Conservation (phyloP, 2,329 filamentous ascomycete genomes). For the Colletotrichum gloeosporioides region DNA sequence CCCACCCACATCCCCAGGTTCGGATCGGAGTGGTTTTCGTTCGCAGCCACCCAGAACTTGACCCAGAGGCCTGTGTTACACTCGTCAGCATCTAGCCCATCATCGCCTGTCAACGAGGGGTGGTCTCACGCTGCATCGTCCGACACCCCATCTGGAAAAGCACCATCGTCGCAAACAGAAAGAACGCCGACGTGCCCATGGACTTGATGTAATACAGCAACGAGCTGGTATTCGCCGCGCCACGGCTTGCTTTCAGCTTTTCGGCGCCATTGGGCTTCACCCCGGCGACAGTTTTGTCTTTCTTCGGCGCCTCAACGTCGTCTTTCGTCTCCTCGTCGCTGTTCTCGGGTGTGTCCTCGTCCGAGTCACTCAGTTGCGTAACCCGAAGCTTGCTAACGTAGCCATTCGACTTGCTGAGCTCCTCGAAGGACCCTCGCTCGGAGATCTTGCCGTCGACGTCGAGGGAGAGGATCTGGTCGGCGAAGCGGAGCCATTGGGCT, state of each 20-base stretch:
- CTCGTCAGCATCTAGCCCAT: not conserved
- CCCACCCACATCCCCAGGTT: not conserved
- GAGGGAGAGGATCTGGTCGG: conserved; percentile 1
- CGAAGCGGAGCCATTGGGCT: conserved; percentile 4
- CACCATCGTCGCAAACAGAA: not conserved
- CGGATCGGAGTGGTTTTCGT: not conserved
- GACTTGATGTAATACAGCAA: conserved; percentile 8
- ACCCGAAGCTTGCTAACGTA: not conserved
- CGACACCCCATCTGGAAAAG: not conserved
- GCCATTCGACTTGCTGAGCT: not conserved
- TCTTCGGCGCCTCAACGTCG: not conserved
- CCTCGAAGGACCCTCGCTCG: not conserved
- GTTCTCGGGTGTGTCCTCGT: not conserved
- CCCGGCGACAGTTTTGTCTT: fast-evolving
- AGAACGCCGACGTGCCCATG: not conserved
- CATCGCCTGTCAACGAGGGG: not conserved
- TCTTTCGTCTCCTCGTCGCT: not conserved
- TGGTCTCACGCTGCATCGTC: not conserved
- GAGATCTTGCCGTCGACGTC: not conserved
- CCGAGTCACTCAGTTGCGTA: not conserved
- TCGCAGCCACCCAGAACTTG: conserved; percentile 9
- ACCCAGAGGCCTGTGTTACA: not conserved
- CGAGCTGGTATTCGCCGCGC: not conserved
- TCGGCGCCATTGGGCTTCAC: not conserved
- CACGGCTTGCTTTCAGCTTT: not conserved